Percentiles rank a stretch among this genome's conserved stretches.
These are phyloP conservation scores for Gastroboletus turbinatus DNA, from an alignment of 1,284 basidiomycete genomes.

Conservation along the genomic window DNA sequence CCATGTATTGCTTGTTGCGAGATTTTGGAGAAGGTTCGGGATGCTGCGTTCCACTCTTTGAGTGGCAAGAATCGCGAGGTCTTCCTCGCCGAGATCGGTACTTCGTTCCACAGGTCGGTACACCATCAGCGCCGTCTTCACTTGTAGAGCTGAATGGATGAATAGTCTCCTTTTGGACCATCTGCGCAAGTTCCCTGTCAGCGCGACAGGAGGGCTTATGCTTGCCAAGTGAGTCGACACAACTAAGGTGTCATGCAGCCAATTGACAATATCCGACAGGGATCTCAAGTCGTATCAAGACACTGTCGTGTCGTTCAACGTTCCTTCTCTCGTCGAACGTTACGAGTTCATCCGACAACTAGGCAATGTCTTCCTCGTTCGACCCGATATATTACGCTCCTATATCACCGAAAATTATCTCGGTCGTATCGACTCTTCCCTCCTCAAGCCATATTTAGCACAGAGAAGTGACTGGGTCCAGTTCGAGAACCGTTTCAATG, in stretches of 20 bases:
- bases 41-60: slow-evolving; percentile 70
- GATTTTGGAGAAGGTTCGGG: slow-evolving; percentile 77
- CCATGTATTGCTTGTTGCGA: slow-evolving; percentile 91
- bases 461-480: slow-evolving; percentile 88
- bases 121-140: slow-evolving; percentile 9
- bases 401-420: slow-evolving; percentile 93
- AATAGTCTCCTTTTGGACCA: slow-evolving; percentile 89
- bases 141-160: slow-evolving; percentile 9
- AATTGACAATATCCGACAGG: slow-evolving; percentile 42
- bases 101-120: slow-evolving; percentile 85
- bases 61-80: slow-evolving; percentile 91
- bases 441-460: slow-evolving; percentile 90
- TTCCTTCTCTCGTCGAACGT: slow-evolving; percentile 86
- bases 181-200: slow-evolving; percentile 94
- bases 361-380: slow-evolving; percentile 95
- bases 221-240: slow-evolving; percentile 80
- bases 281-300: slow-evolving; percentile 98
- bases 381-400: slow-evolving; percentile 88
- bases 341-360: slow-evolving; percentile 99
- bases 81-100: slow-evolving; percentile 92
- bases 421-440: slow-evolving; percentile 83
- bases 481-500: slow-evolving; percentile 75
- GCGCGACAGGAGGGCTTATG: slow-evolving; percentile 95
- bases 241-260: neutral
- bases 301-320: slow-evolving; percentile 76